Percentiles rank a stretch among this genome's conserved stretches.
Conservation (phyloP, 495 filamentous ascomycete species). For the Choiromyces venosus region DNA sequence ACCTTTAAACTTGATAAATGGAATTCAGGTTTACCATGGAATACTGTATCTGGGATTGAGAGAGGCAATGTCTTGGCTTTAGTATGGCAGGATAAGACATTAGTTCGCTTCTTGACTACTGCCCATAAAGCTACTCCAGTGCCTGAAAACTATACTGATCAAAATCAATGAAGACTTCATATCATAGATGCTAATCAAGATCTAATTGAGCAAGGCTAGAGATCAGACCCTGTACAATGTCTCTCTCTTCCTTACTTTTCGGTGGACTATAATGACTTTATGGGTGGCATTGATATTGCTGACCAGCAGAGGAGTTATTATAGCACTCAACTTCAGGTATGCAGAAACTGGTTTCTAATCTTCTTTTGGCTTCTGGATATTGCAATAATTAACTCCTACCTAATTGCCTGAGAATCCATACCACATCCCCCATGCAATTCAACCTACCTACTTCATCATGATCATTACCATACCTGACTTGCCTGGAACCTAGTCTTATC, state of each 20-base stretch:
- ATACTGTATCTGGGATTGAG: conserved; percentile 1
- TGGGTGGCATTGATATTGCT: conserved; percentile 38
- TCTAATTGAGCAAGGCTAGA: neutral
- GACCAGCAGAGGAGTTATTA: conserved; percentile 32
- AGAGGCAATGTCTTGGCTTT: neutral
- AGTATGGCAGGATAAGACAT: conserved; percentile 9
- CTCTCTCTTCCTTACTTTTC: conserved; percentile 12
- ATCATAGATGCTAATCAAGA: conserved; percentile 14
- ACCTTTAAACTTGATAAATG: conserved; percentile 12
- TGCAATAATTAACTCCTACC: conserved; percentile 15
- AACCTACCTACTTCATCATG: neutral
- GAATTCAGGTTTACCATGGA: neutral
- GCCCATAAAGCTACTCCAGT: conserved; percentile 3
- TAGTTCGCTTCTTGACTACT: conserved; percentile 4
- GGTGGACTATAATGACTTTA: conserved; percentile 36
- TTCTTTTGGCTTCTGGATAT: conserved; percentile 39
- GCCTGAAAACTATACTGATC: conserved; percentile 1
- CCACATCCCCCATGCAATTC: neutral
- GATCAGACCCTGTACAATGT: conserved; percentile 7
- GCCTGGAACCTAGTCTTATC: neutral
- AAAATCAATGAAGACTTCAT: conserved; percentile 33
- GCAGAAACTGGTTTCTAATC: conserved; percentile 26
- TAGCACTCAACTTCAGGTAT: conserved; percentile 21
- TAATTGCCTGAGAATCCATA: too few species aligned
- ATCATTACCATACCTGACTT: neutral